phyloP scores from a whole-genome alignment of 2,329 filamentous ascomycete species.

The Nectriaceae sp. region DNA sequence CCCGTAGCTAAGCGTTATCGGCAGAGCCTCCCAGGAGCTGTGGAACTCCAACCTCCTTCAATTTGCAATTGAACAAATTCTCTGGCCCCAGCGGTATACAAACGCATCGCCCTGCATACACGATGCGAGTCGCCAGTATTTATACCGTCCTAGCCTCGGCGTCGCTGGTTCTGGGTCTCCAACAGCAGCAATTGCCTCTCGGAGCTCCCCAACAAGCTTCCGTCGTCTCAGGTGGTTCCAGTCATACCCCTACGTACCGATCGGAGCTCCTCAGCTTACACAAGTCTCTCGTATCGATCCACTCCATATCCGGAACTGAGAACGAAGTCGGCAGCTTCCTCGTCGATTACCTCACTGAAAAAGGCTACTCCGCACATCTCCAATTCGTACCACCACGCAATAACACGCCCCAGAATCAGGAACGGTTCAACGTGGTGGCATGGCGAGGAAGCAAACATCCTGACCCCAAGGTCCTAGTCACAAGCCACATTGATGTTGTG shows the following conservation, averaged over 20 bases:
- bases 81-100: background rate
- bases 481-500: conserved; percentile 81
- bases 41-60: background rate
- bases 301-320: conserved; percentile 73
- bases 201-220: conserved; percentile 4
- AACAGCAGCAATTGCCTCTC: conserved; percentile 6
- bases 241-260: conserved; percentile 40
- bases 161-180: conserved; percentile 6
- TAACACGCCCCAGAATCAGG: conserved; percentile 29
- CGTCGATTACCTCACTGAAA: conserved; percentile 60
- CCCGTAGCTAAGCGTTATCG: background rate
- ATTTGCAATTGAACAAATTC: background rate
- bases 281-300: conserved; percentile 70
- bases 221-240: conserved; percentile 1
- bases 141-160: conserved; percentile 11
- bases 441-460: conserved; percentile 52
- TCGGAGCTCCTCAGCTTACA: conserved; percentile 69
- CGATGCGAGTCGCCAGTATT: conserved; percentile 13
- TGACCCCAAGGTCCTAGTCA: conserved; percentile 63
- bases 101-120: background rate
- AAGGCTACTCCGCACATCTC: conserved; percentile 45
- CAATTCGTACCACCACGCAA: conserved; percentile 41
- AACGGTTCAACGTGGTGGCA: conserved; percentile 74
- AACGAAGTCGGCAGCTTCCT: conserved; percentile 69
- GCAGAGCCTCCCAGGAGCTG: background rate